Evolutionary conservation across 2,329 filamentous ascomycete genomes (phyloP), one percentile per base, ranked within the genome.

Genomic region (Verticillium dahliae): DNA sequence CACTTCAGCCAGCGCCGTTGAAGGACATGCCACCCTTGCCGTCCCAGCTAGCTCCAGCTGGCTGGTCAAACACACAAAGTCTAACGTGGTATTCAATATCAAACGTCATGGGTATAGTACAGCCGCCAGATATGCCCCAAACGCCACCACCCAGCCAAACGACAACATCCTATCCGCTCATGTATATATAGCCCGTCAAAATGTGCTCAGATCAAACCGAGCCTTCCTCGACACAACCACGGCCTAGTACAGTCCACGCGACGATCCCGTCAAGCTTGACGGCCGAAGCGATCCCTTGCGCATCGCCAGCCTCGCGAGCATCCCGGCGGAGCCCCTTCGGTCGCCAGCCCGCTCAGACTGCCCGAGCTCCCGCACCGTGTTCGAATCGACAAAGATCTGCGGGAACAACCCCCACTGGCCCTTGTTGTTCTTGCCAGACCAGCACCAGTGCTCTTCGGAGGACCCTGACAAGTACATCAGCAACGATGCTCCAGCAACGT

Each of bases 321-420:
- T 22, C 45, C n/a, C 18, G 15, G 7, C 39, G 1, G 45, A 50
- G 4, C 7, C 18, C 45, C 45, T n/a, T 18, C 58, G 6, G 70
- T 65, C 60, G 66, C 72, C 37, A 69, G 70, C 18, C 72, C 67
- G 57, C 74, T 71, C 9, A 67, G 70, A 22, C 65, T 67, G 57
- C 67, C 66, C 45, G 10, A 70, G 69, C 31, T 80, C 78, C 56
- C 74, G 73, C n/a, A 84, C 65, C 31, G 80, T 78, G 57, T 71
- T 73, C 15, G 72, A 70, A 65, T 83, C 79, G 52, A 85, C 71
- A 64, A 81, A 81, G 3, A 76, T 77, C 63, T 78, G 75, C 15
- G 80, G 81, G 68, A 85, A 85, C 58, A 84, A 75, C 33, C 82
- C 82, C 73, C 76, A 79, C 69, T 78, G 81, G 4, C 81, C 81